phyloP scores from a whole-genome alignment of 2,329 filamentous ascomycete genomes.

The Trichoderma asperellum region DNA sequence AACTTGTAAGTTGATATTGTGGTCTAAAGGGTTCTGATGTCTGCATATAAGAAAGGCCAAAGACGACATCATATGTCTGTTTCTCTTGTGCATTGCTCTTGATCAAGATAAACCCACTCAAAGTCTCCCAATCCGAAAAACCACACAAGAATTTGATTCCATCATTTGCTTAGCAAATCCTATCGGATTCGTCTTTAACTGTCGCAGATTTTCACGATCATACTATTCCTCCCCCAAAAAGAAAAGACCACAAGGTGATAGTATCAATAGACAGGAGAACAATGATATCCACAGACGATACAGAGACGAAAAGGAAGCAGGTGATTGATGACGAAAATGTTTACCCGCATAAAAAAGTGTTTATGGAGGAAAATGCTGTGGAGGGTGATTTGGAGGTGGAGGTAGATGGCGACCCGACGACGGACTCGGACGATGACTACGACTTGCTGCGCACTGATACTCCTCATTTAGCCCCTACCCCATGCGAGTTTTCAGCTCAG shows the following conservation, averaged over 20 bases:
- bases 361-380: background rate
- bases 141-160: background rate
- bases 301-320: background rate
- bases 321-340: background rate
- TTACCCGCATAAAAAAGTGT: background rate
- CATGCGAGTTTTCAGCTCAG: background rate
- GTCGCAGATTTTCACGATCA: background rate
- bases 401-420: background rate
- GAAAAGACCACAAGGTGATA: background rate
- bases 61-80: background rate
- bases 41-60: background rate
- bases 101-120: background rate
- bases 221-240: background rate
- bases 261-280: background rate
- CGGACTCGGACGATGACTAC: background rate
- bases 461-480: no score
- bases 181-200: background rate
- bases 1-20: background rate
- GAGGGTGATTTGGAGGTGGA: background rate
- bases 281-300: background rate
- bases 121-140: background rate
- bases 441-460: background rate
- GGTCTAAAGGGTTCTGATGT: background rate
- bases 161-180: background rate
- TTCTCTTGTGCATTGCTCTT: background rate